Conservation (phyloP, 2,329 filamentous ascomycete species). For the Pseudogymnoascus sp. region DNA sequence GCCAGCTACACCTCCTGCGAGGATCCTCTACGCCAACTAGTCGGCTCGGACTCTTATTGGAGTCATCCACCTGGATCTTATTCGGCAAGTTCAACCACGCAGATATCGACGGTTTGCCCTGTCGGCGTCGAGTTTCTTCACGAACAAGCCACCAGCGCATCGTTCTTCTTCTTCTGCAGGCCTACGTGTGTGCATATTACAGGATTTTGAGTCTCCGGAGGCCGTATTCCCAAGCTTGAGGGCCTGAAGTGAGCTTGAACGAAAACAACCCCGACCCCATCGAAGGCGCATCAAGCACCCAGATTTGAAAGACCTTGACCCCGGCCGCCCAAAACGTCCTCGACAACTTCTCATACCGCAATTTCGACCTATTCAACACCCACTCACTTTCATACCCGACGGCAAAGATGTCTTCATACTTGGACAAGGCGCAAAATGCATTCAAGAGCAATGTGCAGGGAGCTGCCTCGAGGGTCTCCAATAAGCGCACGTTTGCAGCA, state of each 20-base stretch:
- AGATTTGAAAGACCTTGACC: not conserved
- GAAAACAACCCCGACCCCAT: not conserved
- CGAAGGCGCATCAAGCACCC: not conserved
- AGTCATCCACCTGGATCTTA: not conserved
- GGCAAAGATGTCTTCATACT: conserved; percentile 48
- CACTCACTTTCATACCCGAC: not conserved
- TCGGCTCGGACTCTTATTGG: not conserved
- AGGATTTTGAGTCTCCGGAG: not conserved
- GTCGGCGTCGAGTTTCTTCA: not conserved
- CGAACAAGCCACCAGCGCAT: not conserved
- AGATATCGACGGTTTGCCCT: not conserved
- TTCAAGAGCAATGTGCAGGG: conserved; percentile 55
- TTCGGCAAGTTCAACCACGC: not conserved
- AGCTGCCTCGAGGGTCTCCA: conserved; percentile 54
- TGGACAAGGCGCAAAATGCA: conserved; percentile 56
- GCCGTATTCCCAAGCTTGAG: not conserved
- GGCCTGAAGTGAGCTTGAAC: not conserved
- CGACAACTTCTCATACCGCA: not conserved
- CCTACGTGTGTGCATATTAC: not conserved
- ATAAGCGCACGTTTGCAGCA: conserved; percentile 40
- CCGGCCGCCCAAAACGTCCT: not conserved
- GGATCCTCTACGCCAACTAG: not conserved
- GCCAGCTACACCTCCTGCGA: not conserved
- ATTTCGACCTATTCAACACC: not conserved
- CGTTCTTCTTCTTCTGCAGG: not conserved